Evolutionary conservation across 2,329 filamentous ascomycete species (phyloP).

Genomic region (Lizonia empirigonia): DNA sequence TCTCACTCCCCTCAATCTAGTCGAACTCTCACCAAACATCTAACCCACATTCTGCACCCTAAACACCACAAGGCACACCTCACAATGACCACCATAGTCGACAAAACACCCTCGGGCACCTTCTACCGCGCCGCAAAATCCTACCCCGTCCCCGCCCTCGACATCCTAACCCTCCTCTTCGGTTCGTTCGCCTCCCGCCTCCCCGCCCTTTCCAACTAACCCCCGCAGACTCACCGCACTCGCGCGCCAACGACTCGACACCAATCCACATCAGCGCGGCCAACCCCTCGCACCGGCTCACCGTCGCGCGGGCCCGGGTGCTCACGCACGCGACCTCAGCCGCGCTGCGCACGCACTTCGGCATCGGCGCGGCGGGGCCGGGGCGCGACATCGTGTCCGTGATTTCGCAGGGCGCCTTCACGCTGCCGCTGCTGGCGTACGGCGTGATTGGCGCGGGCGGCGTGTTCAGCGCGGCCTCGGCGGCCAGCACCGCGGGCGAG

Average conservation of each 20-base stretch:
- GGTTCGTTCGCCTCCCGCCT: constrained; percentile 31
- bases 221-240: constrained; percentile 35
- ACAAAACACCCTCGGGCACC: constrained; percentile 37
- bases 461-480: constrained; percentile 62
- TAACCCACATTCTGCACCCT: no score
- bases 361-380: no score
- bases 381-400: constrained; percentile 61
- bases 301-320: constrained; percentile 56
- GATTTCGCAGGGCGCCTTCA: constrained; percentile 63
- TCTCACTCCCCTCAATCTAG: no score
- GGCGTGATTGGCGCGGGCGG: constrained; percentile 64
- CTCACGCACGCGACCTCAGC: constrained; percentile 61
- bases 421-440: constrained; percentile 61
- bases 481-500: constrained; percentile 58
- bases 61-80: no score
- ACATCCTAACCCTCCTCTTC: constrained; percentile 51
- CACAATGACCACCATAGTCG: constrained; percentile 42
- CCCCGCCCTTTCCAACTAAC: background rate
- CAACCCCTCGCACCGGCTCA: constrained; percentile 60
- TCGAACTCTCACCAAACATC: no score
- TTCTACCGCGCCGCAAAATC: constrained; percentile 41
- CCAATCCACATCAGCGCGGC: constrained; percentile 63
- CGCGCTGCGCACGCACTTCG: constrained; percentile 60
- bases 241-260: constrained; percentile 54
- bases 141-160: constrained; percentile 46